Evolutionary conservation across 108 stramenopile species (phyloP).

Genomic region (Epipyxis sp.): DNA sequence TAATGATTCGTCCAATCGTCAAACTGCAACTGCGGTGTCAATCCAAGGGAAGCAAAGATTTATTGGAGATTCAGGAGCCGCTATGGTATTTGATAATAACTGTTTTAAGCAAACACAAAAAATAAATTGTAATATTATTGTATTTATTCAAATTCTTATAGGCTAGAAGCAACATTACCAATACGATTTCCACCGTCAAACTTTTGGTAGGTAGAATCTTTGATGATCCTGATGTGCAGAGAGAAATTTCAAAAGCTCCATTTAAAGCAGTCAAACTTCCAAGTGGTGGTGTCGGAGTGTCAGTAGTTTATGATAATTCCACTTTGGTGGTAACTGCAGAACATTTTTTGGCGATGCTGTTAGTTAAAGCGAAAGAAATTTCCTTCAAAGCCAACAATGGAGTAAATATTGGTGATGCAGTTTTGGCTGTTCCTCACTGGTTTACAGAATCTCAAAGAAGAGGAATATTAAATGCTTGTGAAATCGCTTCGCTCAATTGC

Average conservation of each 20-base stretch:
- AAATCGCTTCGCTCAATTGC: conserved; percentile 80
- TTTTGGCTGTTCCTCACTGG: conserved; percentile 87
- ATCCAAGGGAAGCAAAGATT: conserved; percentile 60
- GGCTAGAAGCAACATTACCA: conserved; percentile 81
- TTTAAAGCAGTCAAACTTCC: conserved; percentile 59
- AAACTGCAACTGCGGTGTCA: conserved; percentile 56
- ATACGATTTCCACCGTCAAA: conserved; percentile 82
- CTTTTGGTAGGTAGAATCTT: conserved; percentile 83
- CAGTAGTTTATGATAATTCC: conserved; percentile 54
- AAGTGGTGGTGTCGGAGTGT: conserved; percentile 49
- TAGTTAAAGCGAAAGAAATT: conserved; percentile 78
- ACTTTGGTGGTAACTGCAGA: conserved; percentile 68
- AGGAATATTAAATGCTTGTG: conserved; percentile 79
- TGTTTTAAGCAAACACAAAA: background rate
- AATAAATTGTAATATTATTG: background rate
- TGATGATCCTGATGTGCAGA: conserved; percentile 78
- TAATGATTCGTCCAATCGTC: conserved; percentile 92
- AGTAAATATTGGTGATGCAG: conserved; percentile 80
- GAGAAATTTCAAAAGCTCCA: conserved; percentile 68
- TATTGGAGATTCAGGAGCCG: conserved; percentile 69
- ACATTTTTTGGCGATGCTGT: conserved; percentile 80
- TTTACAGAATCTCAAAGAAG: conserved; percentile 87
- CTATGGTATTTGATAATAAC: conserved; percentile 40
- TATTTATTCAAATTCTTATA: background rate
- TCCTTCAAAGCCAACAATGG: conserved; percentile 60